A percentile compares a stretch with the other conserved stretches of the same genome.
Conservation (phyloP, 192 early-diverging fungal species). For the Helicostylum pulchrum region DNA sequence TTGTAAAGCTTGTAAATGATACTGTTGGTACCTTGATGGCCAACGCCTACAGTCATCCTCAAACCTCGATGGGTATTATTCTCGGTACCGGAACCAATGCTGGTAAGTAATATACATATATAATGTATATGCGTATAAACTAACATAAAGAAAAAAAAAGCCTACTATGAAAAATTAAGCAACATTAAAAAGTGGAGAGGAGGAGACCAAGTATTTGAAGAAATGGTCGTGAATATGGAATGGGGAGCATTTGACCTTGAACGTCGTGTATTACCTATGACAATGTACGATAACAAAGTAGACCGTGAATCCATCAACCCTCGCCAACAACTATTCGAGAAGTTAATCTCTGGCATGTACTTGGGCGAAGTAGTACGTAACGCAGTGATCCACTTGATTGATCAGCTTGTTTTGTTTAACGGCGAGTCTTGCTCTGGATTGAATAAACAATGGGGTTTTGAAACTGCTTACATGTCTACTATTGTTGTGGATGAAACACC, state of each 20-base stretch:
- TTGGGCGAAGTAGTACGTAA: slow-evolving; percentile 86
- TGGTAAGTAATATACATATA: slow-evolving; percentile 5
- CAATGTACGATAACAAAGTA: slow-evolving; percentile 78
- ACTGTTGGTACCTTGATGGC: slow-evolving; percentile 92
- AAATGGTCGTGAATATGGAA: slow-evolving; percentile 93
- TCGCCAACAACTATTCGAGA: slow-evolving; percentile 84
- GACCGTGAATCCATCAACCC: slow-evolving; percentile 84
- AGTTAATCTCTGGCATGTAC: slow-evolving; percentile 94
- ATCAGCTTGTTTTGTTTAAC: slow-evolving; percentile 70
- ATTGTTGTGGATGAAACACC: slow-evolving; percentile 65
- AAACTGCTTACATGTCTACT: slow-evolving; percentile 69
- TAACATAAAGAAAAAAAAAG: too few relatives aligned
- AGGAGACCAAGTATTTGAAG: slow-evolving; percentile 22
- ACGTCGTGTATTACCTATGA: slow-evolving; percentile 73
- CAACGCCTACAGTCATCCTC: slow-evolving; percentile 75
- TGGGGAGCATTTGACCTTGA: slow-evolving; percentile 92
- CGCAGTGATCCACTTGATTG: slow-evolving; percentile 74
- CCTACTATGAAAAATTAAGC: slow-evolving; percentile 56
- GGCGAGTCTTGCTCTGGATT: slow-evolving; percentile 58
- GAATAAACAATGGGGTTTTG: slow-evolving; percentile 73
- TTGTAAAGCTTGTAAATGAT: slow-evolving; percentile 80
- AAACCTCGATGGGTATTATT: slow-evolving; percentile 84
- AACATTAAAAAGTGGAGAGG: slow-evolving; percentile 45
- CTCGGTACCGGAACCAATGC: slow-evolving; percentile 92
- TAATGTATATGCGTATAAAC: slow-evolving; percentile 41